phyloP scores from a whole-genome alignment of 345 rosid genomes.

The Lepidium sativum region DNA sequence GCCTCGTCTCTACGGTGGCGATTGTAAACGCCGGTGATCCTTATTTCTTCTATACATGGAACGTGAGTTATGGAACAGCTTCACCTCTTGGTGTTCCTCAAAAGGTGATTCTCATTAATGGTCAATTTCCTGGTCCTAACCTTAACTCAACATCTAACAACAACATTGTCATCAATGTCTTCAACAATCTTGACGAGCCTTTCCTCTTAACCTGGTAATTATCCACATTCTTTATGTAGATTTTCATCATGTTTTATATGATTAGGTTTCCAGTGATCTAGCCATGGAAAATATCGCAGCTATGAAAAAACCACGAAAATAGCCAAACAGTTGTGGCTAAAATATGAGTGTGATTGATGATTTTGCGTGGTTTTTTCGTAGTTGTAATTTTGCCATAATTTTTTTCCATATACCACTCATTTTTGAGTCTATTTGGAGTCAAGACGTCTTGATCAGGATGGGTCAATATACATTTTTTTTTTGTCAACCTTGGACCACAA shows the following conservation, averaged over 20 bases:
- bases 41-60: slow-evolving; percentile 52
- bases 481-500: too few relatives aligned
- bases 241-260: background rate
- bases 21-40: slow-evolving; percentile 56
- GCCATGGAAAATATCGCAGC: too few relatives aligned
- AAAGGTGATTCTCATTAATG: slow-evolving; percentile 62
- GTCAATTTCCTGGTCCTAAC: slow-evolving; percentile 69
- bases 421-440: too few relatives aligned
- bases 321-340: too few relatives aligned
- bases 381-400: too few relatives aligned
- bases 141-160: slow-evolving; percentile 69
- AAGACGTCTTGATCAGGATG: too few relatives aligned
- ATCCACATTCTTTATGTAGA: background rate
- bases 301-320: too few relatives aligned
- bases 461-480: too few relatives aligned
- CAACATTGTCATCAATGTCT: slow-evolving; percentile 60
- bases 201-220: slow-evolving; percentile 24
- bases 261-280: background rate
- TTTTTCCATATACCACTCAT: too few relatives aligned
- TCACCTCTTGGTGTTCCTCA: slow-evolving; percentile 51
- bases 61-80: slow-evolving; percentile 42
- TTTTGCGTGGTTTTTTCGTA: too few relatives aligned
- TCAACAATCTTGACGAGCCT: slow-evolving; percentile 71
- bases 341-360: too few relatives aligned
- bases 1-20: slow-evolving; percentile 23